Percentiles rank a stretch among this genome's conserved stretches.
These are phyloP conservation scores for Xerocomellus intermedius DNA, from an alignment of 768 basidiomycete species.

Conservation along the genomic window DNA sequence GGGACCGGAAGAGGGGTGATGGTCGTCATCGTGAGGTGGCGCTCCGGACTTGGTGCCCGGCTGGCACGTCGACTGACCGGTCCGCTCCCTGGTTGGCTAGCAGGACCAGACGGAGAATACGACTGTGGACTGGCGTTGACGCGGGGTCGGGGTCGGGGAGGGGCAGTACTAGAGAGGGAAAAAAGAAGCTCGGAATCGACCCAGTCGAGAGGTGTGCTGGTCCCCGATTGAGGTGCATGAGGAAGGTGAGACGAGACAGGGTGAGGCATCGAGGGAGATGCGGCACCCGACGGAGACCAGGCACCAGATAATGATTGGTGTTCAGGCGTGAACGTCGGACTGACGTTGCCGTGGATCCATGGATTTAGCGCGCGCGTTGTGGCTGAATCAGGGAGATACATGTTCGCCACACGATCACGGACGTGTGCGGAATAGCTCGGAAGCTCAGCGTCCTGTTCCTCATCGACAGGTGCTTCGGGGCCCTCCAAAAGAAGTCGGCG, in stretches of 20 bases:
- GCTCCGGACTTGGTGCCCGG: constrained; percentile 61
- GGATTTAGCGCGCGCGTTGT: constrained; percentile 65
- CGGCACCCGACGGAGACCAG: constrained; percentile 33
- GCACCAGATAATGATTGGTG: constrained; percentile 18
- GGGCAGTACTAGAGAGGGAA: constrained; percentile 47
- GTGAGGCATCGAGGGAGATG: constrained; percentile 41
- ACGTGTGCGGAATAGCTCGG: constrained; percentile 91
- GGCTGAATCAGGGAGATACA: constrained; percentile 64
- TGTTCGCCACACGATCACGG: constrained; percentile 82
- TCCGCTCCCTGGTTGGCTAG: constrained; percentile 27
- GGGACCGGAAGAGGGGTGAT: neutral
- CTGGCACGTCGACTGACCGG: constrained; percentile 38
- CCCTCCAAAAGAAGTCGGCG: constrained; percentile 51
- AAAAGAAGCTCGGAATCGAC: constrained; percentile 83
- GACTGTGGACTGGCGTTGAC: constrained; percentile 15
- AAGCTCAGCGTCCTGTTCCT: constrained; percentile 68
- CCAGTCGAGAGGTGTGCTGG: constrained; percentile 62
- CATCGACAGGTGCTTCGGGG: constrained; percentile 37
- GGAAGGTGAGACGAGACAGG: constrained; percentile 30
- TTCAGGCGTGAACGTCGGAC: constrained; percentile 32
- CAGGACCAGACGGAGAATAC: constrained; percentile 25
- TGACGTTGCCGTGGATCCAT: constrained; percentile 47
- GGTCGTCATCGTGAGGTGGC: constrained; percentile 18
- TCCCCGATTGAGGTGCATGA: constrained; percentile 44
- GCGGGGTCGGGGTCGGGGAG: constrained; percentile 19